A percentile compares a stretch with the other conserved stretches of the same genome.
These are phyloP conservation scores for Venturia pyrina DNA, from an alignment of 2,329 filamentous ascomycete species.

Conservation along the genomic window DNA sequence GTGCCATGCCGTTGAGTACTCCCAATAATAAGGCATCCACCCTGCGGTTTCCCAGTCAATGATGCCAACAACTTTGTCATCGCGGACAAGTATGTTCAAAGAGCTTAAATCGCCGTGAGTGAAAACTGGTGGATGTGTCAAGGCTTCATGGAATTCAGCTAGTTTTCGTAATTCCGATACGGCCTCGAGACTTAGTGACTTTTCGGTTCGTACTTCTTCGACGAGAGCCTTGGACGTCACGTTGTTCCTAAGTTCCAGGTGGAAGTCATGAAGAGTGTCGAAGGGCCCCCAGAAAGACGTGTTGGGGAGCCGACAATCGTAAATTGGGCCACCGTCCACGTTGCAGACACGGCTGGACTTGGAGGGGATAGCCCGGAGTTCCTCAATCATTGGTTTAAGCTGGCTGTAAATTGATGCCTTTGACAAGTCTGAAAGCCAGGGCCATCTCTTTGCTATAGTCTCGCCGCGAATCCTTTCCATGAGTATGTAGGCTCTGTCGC, in stretches of 20 bases:
- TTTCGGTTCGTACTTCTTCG: neutral
- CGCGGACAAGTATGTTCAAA: conserved; percentile 6
- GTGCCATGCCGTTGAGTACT: conserved; percentile 1
- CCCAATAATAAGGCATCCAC: conserved; percentile 11
- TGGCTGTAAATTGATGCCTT: neutral
- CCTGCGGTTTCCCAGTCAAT: conserved; percentile 12
- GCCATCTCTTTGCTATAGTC: conserved; percentile 15
- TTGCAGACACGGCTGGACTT: neutral
- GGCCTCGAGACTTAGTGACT: neutral
- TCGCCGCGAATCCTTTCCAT: conserved; percentile 18
- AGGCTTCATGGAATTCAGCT: neutral
- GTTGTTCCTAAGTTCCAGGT: neutral
- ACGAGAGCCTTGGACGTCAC: neutral
- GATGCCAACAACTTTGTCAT: conserved; percentile 6
- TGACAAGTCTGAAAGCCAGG: neutral
- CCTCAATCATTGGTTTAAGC: neutral
- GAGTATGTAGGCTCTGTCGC: conserved; percentile 16
- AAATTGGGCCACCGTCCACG: neutral
- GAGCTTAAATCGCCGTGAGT: neutral
- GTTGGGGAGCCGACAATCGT: neutral
- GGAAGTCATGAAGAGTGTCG: neutral
- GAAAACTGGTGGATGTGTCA: neutral
- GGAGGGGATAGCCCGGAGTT: neutral
- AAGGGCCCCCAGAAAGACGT: neutral
- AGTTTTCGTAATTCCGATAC: neutral